Evolutionary conservation across 768 basidiomycete species (phyloP), one percentile per base, ranked within the genome.

Genomic region (Brasilioporus rufonigricans): DNA sequence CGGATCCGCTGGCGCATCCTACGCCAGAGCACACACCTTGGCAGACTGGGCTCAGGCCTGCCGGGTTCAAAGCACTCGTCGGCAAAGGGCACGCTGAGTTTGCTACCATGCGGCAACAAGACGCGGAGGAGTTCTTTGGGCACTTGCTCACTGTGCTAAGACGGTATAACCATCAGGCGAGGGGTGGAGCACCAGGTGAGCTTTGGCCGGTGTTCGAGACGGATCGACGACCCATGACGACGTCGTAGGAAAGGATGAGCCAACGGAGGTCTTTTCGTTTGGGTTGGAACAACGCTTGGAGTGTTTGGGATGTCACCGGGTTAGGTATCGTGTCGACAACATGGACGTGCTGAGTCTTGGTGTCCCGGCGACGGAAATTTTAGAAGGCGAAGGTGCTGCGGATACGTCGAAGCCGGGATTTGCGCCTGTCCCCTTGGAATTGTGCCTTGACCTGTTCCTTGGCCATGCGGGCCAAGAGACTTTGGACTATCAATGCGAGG

Each of bases 71-170:
- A 71, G 75, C 85, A 5, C 80, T 98, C 11, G 83, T 98, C 33
- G 96, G 96, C 3, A 91, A 89, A 61, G 93, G 92, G 1, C 97
- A 98, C 64, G 82, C 82, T 31, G 97, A 98, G 72, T 98, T 98
- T 64, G 77, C 89, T 32, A 98, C 95, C 44, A 98, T 98, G 95
- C 80, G 83, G 49, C 96, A 99, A 71, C 97, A 98, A 67, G 97
- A 99, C 64, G 85, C 94, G 6, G 93, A 96, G 65, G 96, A 98
- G 72, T 98, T 98, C 74, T 79, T 99, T 50, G 80, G 83, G 33
- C 84, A 96, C 71, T 74, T 98, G 2, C 63, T 98, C 49, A 86
- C 84, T 5, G 77, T 82, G 19, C 71, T 99, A 13, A 77, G 91
- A 53, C 76, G 88, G 60, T 80, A 90, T 60, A 76, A 77, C 35